These are phyloP conservation scores for Botrytis pseudocinerea DNA, from an alignment of 2,329 filamentous ascomycete species.

Conservation along the genomic window DNA sequence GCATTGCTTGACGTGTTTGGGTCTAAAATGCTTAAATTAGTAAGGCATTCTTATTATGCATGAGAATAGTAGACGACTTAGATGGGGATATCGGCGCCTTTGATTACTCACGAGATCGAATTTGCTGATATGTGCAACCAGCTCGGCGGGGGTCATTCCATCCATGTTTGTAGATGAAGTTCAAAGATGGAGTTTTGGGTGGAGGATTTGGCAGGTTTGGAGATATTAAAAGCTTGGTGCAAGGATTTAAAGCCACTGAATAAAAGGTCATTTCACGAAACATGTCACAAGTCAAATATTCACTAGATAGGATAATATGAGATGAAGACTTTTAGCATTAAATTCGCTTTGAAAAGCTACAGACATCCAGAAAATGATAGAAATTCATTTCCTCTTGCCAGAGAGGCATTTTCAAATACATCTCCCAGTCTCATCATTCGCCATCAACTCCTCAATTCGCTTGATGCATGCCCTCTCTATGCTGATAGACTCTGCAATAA, in stretches of 20 bases:
- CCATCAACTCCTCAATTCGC: background rate
- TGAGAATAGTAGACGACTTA: no score
- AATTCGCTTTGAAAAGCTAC: background rate
- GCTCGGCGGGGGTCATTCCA: no score
- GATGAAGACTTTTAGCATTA: background rate
- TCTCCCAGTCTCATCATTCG: background rate
- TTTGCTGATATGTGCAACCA: no score
- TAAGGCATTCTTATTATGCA: no score
- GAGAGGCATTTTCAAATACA: background rate
- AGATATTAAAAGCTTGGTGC: background rate
- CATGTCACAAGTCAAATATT: background rate
- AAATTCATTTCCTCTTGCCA: background rate
- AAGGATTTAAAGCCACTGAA: background rate
- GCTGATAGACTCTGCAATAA: background rate
- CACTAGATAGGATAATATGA: background rate
- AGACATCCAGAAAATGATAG: background rate
- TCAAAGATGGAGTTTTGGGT: background rate
- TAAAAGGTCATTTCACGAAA: background rate
- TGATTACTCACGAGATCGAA: no score
- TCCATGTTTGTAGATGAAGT: background rate
- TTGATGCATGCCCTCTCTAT: background rate
- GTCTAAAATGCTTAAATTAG: no score
- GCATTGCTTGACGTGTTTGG: no score
- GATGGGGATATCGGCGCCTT: no score
- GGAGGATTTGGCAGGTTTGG: rapidly evolving